Percentiles rank a stretch among this genome's conserved stretches.
Evolutionary conservation across 148 eudicot species (phyloP).

Genomic region (Arbutus unedo): DNA sequence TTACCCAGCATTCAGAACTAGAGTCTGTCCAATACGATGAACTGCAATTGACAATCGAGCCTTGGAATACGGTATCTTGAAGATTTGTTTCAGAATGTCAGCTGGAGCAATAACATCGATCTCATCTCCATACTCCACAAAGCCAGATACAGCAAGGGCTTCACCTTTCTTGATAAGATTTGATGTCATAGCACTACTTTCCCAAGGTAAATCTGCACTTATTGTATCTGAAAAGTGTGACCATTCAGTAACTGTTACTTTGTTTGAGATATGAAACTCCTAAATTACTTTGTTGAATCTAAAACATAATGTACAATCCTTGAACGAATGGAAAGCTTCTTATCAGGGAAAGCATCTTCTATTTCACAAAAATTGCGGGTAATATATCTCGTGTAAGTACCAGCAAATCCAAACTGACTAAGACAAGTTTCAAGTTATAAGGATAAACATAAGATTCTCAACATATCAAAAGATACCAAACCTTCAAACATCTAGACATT

Average conservation of each 20-base stretch:
- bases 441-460: no score
- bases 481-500: no score
- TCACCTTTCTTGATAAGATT: slow-evolving; percentile 80
- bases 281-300: no score
- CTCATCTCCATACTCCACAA: slow-evolving; percentile 86
- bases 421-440: no score
- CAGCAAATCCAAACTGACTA: no score
- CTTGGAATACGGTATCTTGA: slow-evolving; percentile 93
- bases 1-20: slow-evolving; percentile 87
- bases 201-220: slow-evolving; percentile 66
- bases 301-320: no score
- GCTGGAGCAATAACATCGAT: slow-evolving; percentile 97
- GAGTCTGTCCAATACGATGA: slow-evolving; percentile 86
- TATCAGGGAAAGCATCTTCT: no score
- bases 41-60: slow-evolving; percentile 90
- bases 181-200: slow-evolving; percentile 49
- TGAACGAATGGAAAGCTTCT: no score
- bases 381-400: no score
- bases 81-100: slow-evolving; percentile 89
- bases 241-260: background rate
- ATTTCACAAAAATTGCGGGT: no score
- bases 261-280: background rate
- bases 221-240: background rate
- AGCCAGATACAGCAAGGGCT: slow-evolving; percentile 90
- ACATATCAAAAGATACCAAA: no score